Percentiles rank a stretch among this genome's conserved stretches.
phyloP scores from a whole-genome alignment of 768 basidiomycete genomes.

The Gelatoporia subvermispora region DNA sequence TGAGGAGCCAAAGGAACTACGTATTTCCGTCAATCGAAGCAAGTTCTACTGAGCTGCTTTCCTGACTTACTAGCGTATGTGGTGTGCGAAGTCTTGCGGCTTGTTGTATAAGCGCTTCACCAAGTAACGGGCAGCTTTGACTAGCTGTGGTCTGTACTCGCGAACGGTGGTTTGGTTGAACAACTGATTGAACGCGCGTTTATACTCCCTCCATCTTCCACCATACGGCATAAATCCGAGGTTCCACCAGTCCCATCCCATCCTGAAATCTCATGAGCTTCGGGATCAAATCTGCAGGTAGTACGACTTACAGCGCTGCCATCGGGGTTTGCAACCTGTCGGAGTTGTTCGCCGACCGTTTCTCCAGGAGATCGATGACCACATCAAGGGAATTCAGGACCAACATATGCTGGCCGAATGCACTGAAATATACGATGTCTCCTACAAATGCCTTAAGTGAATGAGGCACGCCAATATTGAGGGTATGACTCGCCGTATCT shows the following conservation, averaged over 20 bases:
- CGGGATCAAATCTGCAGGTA: too few relatives aligned
- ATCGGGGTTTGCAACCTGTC: background rate
- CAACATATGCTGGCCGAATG: background rate
- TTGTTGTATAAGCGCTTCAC: conserved; percentile 27
- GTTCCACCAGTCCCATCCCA: conserved; percentile 35
- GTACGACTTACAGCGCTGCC: background rate
- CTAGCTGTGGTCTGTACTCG: too few relatives aligned
- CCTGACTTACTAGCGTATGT: conserved; percentile 34
- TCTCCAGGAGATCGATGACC: conserved; percentile 1
- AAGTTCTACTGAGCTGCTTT: too few relatives aligned
- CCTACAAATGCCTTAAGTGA: background rate
- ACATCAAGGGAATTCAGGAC: background rate
- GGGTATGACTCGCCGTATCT: conserved; percentile 7
- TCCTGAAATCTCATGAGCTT: background rate
- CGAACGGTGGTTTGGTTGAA: too few relatives aligned
- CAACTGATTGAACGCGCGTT: conserved; percentile 36
- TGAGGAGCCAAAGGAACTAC: conserved; percentile 3
- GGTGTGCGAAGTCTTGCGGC: conserved; percentile 35
- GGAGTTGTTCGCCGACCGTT: background rate
- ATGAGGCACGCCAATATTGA: too few relatives aligned
- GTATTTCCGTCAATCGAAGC: conserved; percentile 3
- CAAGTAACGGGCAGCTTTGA: conserved; percentile 28
- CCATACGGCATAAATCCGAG: background rate
- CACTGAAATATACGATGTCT: background rate
- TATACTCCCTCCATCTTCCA: conserved; percentile 4